phyloP scores from a whole-genome alignment of 78 protist species.

The Speleostelium caveatum region DNA sequence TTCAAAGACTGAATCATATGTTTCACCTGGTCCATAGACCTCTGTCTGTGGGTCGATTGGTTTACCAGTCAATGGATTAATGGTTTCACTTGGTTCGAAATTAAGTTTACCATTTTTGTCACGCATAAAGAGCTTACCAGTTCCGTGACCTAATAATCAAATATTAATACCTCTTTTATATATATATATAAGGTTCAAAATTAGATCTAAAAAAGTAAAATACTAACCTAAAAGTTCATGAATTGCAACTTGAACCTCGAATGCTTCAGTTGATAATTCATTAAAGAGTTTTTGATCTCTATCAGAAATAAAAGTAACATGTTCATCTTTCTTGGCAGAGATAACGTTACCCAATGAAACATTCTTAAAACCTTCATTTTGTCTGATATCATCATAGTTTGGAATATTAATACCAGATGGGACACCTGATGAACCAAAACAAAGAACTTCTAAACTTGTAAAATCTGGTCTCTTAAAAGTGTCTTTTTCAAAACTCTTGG shows the following conservation, averaged over 20 bases:
- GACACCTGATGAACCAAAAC: constrained; percentile 85
- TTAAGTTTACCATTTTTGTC: constrained; percentile 43
- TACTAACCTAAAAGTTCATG: constrained; percentile 84
- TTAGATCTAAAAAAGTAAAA: no score
- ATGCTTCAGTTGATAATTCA: constrained; percentile 21
- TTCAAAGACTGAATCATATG: constrained; percentile 81
- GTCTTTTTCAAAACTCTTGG: constrained; percentile 81
- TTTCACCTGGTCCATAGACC: constrained; percentile 80
- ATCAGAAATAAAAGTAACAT: constrained; percentile 56
- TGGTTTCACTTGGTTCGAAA: constrained; percentile 34
- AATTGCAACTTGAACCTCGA: constrained; percentile 89
- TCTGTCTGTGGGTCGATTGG: constrained; percentile 42
- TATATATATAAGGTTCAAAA: no score
- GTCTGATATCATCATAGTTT: constrained; percentile 88
- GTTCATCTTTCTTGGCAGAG: constrained; percentile 30
- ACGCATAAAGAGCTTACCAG: constrained; percentile 76
- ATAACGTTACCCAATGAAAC: constrained; percentile 87
- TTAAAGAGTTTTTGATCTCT: constrained; percentile 72
- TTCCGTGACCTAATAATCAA: constrained; percentile 87
- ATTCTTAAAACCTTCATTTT: constrained; percentile 89
- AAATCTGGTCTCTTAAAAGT: constrained; percentile 87
- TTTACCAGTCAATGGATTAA: constrained; percentile 67
- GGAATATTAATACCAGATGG: constrained; percentile 82
- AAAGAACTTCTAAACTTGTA: constrained; percentile 86
- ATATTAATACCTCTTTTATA: no score